A percentile compares a stretch with the other conserved stretches of the same genome.
Conservation (phyloP, 768 basidiomycete genomes). For the Pleurotus tuber-regium region DNA sequence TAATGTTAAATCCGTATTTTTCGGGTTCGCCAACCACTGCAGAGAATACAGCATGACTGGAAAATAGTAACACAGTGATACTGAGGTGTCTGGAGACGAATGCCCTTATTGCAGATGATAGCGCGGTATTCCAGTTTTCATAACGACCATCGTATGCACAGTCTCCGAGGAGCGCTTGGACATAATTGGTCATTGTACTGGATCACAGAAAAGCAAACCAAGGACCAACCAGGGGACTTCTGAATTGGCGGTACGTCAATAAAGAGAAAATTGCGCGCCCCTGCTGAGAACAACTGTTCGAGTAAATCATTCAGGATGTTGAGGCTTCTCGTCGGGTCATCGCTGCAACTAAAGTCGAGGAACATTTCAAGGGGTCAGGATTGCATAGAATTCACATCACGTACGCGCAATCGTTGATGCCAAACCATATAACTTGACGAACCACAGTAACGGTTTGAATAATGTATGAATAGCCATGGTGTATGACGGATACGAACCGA, state of each 20-base stretch:
- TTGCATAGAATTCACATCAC: slow-evolving; percentile 14
- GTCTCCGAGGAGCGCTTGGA: background rate
- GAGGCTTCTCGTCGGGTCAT: slow-evolving; percentile 23
- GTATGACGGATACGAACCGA: slow-evolving; percentile 32
- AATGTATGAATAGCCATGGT: background rate
- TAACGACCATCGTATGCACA: slow-evolving; percentile 15
- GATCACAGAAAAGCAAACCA: background rate
- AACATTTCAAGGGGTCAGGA: background rate
- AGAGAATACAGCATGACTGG: slow-evolving; percentile 44
- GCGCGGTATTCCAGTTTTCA: slow-evolving; percentile 43
- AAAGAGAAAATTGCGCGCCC: slow-evolving; percentile 55
- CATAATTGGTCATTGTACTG: background rate
- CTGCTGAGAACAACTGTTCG: slow-evolving; percentile 45
- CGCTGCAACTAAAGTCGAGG: slow-evolving; percentile 15
- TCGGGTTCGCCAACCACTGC: slow-evolving; percentile 44
- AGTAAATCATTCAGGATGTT: slow-evolving; percentile 41
- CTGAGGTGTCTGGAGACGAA: slow-evolving; percentile 44
- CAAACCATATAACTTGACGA: slow-evolving; percentile 56
- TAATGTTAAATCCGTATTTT: slow-evolving; percentile 33
- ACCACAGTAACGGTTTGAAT: background rate
- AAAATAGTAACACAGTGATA: slow-evolving; percentile 46
- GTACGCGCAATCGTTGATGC: slow-evolving; percentile 66
- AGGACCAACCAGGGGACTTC: slow-evolving; percentile 39
- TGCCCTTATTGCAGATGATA: slow-evolving; percentile 26
- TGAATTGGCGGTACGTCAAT: slow-evolving; percentile 58